Base-by-base conservation (phyloP, 352 stramenopile species). In the Globisporangium uncinulatum region DNA sequence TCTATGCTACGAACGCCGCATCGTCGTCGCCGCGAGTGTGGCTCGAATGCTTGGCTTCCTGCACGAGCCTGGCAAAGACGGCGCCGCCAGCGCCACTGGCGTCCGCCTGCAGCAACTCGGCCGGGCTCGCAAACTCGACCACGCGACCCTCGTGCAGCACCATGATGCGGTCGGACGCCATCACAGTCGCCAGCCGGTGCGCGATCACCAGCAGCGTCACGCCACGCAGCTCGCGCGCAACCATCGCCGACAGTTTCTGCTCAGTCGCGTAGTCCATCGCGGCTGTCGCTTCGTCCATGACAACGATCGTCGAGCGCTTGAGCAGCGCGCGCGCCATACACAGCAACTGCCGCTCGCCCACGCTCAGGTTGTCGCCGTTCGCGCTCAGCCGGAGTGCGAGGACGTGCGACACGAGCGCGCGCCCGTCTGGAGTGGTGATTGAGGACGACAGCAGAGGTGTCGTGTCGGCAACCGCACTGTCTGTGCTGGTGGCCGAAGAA, bases 191-290 rank as follows among this genome's bases (percentile, higher is more conserved):
- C 7, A 97, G 66, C 10, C 91, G 65, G 65, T 98, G 92, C 7
- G 92, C 92, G 63, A 98, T 97, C 4, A 91, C 97, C 5, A 98
- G 61, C 19, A 96, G 70, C 19, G 94, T 98, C 14, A 77, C 74
- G 21, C 85, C 66, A 6, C 55, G 50, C 69, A 98, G 97, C 42
- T 96, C 87, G 36, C 84, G 58, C 20, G 86, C 70, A 52, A 97
- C 90, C 42, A 83, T 88, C 15, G 66, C 56, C 59, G 71, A 71
- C 24, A 89, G 79, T 8, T 73, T 67, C 10, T 49, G n/a, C 65
- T 97, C 79, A 0, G 76, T 97, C 21, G 67, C 82, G 57, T 89
- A 74, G 59, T 97, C 90, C 17, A 97, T 71, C 4, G 71, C 51
- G 0, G 74, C 69, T 13, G 76, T 89, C 5, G 81, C 79, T 57